Evolutionary conservation across 2,329 filamentous ascomycete genomes (phyloP), one percentile per base, ranked within the genome.

Genomic region (Sordariomycetes sp.): DNA sequence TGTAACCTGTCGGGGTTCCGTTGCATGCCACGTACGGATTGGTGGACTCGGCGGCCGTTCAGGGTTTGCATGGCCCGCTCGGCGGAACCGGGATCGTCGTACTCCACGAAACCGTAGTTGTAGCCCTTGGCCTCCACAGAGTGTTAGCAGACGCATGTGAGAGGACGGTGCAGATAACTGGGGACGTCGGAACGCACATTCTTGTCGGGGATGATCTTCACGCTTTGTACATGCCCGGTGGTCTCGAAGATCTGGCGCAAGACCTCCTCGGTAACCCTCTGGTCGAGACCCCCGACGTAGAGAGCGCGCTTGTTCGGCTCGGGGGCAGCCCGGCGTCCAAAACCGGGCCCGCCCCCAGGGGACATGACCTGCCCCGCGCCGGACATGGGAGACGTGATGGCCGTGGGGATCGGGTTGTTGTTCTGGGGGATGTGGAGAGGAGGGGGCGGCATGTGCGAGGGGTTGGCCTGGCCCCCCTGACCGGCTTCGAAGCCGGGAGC

Each of bases 171-270:
- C 20, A 6, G 53, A 40, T 22, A 55, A 5, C 8, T 20, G 50
- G 55, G n/a, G 53, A 14, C 20, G 35, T n/a, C 22, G 12, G 32
- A 61, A 85, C 90, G 82, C 77, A 96, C 92, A 75, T 97, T 99
- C 82, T 99, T 99, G 80, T 99, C 94, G 57, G 94, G 94, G 71
- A 99, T 99, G 70, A 99, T 97, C 81, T 99, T 99, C 71, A 99
- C 94, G 69, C 90, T 97, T 76, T 96, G 88, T 63, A 99, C 94
- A 75, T 99, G 94, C 59, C 94, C 94, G 60, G 92, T 97, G 7
- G 94, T 99, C 79, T 99, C 94, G 69, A 99, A 99, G 67, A 97
- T 97, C 74, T 97, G 93, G 69, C 91, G 90, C 72, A 97, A 76
- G 59, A 97, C 90, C 70, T 97, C 93, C 74, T 97, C 93, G 35